phyloP scores from a whole-genome alignment of 768 basidiomycete genomes.

The Daedaleopsis sinensis region DNA sequence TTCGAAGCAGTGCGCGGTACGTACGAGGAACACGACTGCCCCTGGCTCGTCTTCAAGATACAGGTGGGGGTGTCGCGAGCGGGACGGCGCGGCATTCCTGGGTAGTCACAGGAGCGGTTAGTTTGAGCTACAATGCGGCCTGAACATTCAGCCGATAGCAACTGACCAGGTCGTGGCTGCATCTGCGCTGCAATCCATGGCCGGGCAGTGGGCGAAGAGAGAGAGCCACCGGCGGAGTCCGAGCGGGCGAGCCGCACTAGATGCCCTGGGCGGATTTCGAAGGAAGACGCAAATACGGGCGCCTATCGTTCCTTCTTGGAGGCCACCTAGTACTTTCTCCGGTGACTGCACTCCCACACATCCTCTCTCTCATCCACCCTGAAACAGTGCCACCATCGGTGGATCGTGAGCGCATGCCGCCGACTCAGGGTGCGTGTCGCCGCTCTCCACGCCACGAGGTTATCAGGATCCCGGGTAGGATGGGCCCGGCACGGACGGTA shows the following conservation, averaged over 20 bases:
- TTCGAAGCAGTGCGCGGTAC: background rate
- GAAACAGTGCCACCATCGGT: background rate
- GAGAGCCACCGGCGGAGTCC: background rate
- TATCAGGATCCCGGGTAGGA: background rate
- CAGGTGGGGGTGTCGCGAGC: slow-evolving; percentile 13
- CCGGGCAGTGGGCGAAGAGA: background rate
- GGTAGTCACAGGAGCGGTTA: background rate
- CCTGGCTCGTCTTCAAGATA: slow-evolving; percentile 21
- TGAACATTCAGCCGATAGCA: background rate
- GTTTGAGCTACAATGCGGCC: background rate
- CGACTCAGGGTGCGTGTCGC: background rate
- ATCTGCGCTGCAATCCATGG: background rate
- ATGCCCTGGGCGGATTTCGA: background rate
- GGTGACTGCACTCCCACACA: background rate
- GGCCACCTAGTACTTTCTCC: background rate
- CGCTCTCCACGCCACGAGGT: background rate
- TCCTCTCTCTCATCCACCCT: background rate
- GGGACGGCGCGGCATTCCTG: background rate
- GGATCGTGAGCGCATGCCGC: background rate
- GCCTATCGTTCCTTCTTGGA: background rate
- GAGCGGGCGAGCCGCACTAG: background rate
- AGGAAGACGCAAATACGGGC: background rate
- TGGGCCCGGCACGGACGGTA: too few relatives aligned
- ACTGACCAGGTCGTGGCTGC: background rate
- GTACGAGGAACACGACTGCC: slow-evolving; percentile 17